Base-by-base conservation (phyloP, 306 rosid genomes). In the Pyrus betulifolia region DNA sequence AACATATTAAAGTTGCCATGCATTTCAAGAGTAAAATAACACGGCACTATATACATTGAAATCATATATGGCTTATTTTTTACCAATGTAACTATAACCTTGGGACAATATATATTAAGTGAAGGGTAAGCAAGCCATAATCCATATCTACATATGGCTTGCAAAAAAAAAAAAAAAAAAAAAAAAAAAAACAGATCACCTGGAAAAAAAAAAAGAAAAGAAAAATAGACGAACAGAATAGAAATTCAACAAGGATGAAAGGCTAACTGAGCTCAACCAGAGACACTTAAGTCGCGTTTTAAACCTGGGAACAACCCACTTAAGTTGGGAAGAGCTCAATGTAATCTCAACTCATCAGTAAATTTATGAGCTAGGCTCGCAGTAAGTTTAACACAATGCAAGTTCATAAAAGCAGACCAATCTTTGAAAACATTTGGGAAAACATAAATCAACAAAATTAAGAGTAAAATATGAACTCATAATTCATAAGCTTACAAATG, bases 401-500 rank as follows among this genome's bases (percentile, higher is more conserved):
- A 14, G 21, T 62, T 62, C 31, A 60, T 60, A 60, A 60, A 22
- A 60, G 30, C 30, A 60, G 27, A 60, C 33, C 65, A 13, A 59
- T 59, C 1, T 23, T 11, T 59, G 8, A 23, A 25, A 23, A 23
- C 17, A 60, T 23, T 60, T 22, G 65, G 30, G 65, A 23, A 60
- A 60, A 60, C 65, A 57, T 60, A 60, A 11, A 25, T 23, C 19
- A 62, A 28, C 21, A 62, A 62, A 61, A 22, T 59, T 4, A 62
- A 5, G 38, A 62, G 21, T 28, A 62, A 25, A 62, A 13, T 13
- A 62, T 62, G 31, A 77, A 40, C 40, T 42, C 30, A 70, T 18
- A 73, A 85, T 67, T 49, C 46, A 46, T 78, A 72, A 77, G 76
- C 12, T 1, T 31, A 66, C 70, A 80, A 62, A 72, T 30, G 58